phyloP scores from a whole-genome alignment of 768 basidiomycete genomes.

The Sarcodon aspratus region DNA sequence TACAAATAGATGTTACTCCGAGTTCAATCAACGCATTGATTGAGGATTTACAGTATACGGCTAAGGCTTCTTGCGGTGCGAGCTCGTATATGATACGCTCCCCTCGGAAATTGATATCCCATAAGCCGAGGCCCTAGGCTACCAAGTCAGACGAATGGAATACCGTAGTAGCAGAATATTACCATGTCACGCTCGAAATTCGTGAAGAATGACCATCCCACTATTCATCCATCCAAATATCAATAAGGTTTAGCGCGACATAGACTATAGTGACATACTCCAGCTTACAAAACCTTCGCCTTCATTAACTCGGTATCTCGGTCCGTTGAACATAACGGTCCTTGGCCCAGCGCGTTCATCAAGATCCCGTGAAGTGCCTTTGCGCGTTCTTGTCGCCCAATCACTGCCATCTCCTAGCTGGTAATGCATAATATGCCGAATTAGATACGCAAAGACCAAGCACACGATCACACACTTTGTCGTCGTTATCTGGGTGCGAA shows the following conservation, averaged over 20 bases:
- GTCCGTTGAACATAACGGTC: conserved; percentile 46
- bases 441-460: conserved; percentile 5
- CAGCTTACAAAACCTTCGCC: conserved; percentile 46
- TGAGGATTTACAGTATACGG: conserved; percentile 36
- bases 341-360: conserved; percentile 57
- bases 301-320: conserved; percentile 44
- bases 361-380: conserved; percentile 33
- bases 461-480: too few relatives aligned
- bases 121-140: conserved; percentile 34
- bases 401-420: conserved; percentile 19
- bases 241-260: too few relatives aligned
- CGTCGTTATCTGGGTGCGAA: too few relatives aligned
- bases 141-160: too few relatives aligned
- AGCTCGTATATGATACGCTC: conserved; percentile 59
- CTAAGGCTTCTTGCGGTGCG: conserved; percentile 50
- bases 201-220: conserved; percentile 53
- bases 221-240: too few relatives aligned
- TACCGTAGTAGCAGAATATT: too few relatives aligned
- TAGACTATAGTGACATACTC: conserved; percentile 14
- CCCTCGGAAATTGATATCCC: conserved; percentile 45
- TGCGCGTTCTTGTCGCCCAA: conserved; percentile 36
- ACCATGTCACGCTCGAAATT: conserved; percentile 55
- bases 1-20: conserved; percentile 9
- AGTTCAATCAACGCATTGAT: neutral
- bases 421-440: conserved; percentile 18